Percentiles rank a stretch among this genome's conserved stretches.
phyloP scores from a whole-genome alignment of 2,329 filamentous ascomycete genomes.

The Neonectria ditissima region DNA sequence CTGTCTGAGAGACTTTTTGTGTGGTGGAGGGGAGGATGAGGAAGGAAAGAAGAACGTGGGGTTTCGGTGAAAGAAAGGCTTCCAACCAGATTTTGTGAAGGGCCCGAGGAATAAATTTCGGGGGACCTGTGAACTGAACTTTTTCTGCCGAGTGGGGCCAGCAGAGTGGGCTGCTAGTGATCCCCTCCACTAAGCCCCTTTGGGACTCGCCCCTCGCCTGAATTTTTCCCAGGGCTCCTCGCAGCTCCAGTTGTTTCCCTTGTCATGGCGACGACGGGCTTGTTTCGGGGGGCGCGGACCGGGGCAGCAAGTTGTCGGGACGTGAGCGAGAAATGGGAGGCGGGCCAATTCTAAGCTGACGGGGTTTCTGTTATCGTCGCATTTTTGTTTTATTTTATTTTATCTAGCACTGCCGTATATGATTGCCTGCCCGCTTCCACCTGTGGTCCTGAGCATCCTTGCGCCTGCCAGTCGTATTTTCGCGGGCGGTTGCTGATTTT shows the following conservation, averaged over 20 bases:
- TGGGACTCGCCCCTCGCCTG: slow-evolving; percentile 42
- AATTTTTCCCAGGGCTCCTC: slow-evolving; percentile 38
- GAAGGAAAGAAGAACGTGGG: slow-evolving; percentile 50
- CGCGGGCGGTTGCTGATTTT: slow-evolving; percentile 11
- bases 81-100: slow-evolving; percentile 50
- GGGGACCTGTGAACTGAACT: slow-evolving; percentile 48
- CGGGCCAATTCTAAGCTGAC: slow-evolving; percentile 35
- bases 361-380: slow-evolving; percentile 6
- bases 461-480: neutral
- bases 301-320: slow-evolving; percentile 21
- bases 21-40: slow-evolving; percentile 45
- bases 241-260: slow-evolving; percentile 35
- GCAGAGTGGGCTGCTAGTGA: slow-evolving; percentile 33
- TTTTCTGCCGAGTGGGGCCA: slow-evolving; percentile 47
- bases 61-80: slow-evolving; percentile 55
- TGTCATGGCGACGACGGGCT: slow-evolving; percentile 20
- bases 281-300: slow-evolving; percentile 20
- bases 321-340: slow-evolving; percentile 37
- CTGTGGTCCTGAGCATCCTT: neutral
- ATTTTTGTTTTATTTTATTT: slow-evolving; percentile 5
- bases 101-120: slow-evolving; percentile 47
- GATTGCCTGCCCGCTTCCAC: neutral
- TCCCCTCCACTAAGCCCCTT: slow-evolving; percentile 44
- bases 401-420: neutral
- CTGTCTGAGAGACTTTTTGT: slow-evolving; percentile 46